Percentiles rank a stretch among this genome's conserved stretches.
These are phyloP conservation scores for Aspergillus egyptiacus DNA, from an alignment of 495 filamentous ascomycete genomes.

Conservation along the genomic window DNA sequence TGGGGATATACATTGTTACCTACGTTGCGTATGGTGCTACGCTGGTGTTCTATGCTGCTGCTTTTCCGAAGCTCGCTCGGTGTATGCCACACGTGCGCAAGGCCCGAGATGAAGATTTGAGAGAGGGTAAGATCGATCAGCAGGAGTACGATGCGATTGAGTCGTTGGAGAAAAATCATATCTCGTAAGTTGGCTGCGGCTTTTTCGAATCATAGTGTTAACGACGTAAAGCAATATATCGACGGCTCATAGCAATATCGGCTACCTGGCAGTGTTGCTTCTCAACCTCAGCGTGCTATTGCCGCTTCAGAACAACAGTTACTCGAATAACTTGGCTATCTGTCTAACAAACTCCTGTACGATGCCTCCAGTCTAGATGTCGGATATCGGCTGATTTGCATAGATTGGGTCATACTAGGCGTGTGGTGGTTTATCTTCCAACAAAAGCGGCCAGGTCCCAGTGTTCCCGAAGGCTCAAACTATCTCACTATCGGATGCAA, in stretches of 20 bases:
- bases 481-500: slow-evolving; percentile 44
- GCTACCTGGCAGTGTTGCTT: slow-evolving; percentile 39
- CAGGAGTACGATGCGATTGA: slow-evolving; percentile 43
- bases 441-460: slow-evolving; percentile 41
- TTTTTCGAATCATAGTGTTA: not conserved
- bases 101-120: slow-evolving; percentile 41
- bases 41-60: slow-evolving; percentile 44
- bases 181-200: slow-evolving; percentile 23
- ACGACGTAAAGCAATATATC: slow-evolving; percentile 32
- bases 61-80: slow-evolving; percentile 43
- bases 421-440: slow-evolving; percentile 51
- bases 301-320: slow-evolving; percentile 36
- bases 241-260: slow-evolving; percentile 48
- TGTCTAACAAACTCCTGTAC: slow-evolving; percentile 45
- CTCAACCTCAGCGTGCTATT: slow-evolving; percentile 44
- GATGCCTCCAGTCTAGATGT: not conserved
- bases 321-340: slow-evolving; percentile 41
- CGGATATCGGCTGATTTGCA: not conserved
- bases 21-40: slow-evolving; percentile 46
- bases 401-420: slow-evolving; percentile 44
- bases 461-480: slow-evolving; percentile 40
- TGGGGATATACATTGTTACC: slow-evolving; percentile 43
- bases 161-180: slow-evolving; percentile 44
- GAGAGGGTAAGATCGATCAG: slow-evolving; percentile 36
- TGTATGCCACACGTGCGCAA: slow-evolving; percentile 45